Base-by-base conservation (phyloP, 1,284 basidiomycete species). In the Blastosporella zonata region DNA sequence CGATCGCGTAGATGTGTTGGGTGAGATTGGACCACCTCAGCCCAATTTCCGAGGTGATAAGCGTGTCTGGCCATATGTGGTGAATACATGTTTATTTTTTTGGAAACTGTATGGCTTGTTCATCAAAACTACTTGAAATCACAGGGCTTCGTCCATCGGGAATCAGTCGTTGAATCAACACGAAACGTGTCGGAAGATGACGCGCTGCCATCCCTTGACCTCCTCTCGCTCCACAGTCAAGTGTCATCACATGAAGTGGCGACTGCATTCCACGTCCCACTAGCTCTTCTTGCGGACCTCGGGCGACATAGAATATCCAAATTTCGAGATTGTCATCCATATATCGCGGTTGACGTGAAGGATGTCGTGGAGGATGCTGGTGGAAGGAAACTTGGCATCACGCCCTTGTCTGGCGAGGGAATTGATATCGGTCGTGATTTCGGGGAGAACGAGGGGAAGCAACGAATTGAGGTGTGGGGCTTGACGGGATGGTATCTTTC, bases 401-500 rank as follows among this genome's bases (percentile, higher is more conserved):
- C 47, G 18, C 53, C 55, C 15, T 53, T 53, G 47, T 59, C 59
- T 20, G 55, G 58, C 15, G 65, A 65, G 36, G 49, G 55, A 21
- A 44, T 21, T 54, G 22, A 52, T 40, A 31, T 37, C 41, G 34
- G 62, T 46, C 71, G 34, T 18, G 40, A 50, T 29, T 21, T 73
- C 45, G 74, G 78, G 52, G 67, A 75, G 28, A 75, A 75, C 10
- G 64, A 65, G 15, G 73, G 70, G 15, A 61, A 62, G 42, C 65
- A 67, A 36, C 65, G 67, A 48, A 62, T 89, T 10, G 84, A 90
- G 59, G 77, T 90, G 17, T 91, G 88, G 87, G 88, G 88, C 0
- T 67, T 91, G 59, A 89, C 88, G 22, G 88, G 87, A 23, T 90
- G 87, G 87, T 90, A 89, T 67, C 69, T 89, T 41, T 78, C 74